Evolutionary conservation across 73 alveolate species (phyloP), one percentile per base, ranked within the genome.

Genomic region (Paramecium sexaurelia): DNA sequence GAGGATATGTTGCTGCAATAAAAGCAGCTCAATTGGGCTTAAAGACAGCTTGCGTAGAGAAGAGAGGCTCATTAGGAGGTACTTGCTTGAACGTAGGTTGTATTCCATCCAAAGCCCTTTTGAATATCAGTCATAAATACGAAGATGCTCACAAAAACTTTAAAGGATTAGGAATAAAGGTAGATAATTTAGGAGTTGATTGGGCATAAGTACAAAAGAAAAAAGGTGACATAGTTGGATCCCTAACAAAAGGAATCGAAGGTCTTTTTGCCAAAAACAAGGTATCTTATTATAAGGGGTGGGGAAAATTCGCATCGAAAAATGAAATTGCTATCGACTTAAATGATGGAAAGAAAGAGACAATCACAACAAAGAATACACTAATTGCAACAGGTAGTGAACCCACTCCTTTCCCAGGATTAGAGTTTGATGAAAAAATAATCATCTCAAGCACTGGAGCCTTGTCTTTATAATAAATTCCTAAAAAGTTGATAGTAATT

Each of bases 71-170:
- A 5, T 94, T 97, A 5, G 99, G 99, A 15, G 99, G 99, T 57
- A 98, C 99, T 22, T 98, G 99, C 94, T 94, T 97, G 57, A 98
- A 98, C 88, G 99, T 96, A 19, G 99, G 99, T 20, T 95, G 99
- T 66, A 91, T 96, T 92, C 99, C 99, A 24, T 96, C 98, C 13
- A 97, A 97, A 92, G 98, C 99, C 1, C 96, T 97, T 55, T 93
- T 97, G 45, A 97, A 97, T 92, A 91, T 96, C 61, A 91, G 98
- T 47, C 98, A 97, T 92, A 97, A 97, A 82, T 92, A 91, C 85
- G 94, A 95, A 47, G 99, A 96, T 82, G 98, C 98, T 24, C 66
- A 67, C 87, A 95, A 96, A 57, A 93, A 95, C 68, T 97, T 95
- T 95, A 91, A 87, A 84, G 96, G 95, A 19, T 92, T 95, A 43